Evolutionary conservation across 495 filamentous ascomycete species (phyloP), one percentile per base, ranked within the genome.

Genomic region (Jackrogersella multiformis): DNA sequence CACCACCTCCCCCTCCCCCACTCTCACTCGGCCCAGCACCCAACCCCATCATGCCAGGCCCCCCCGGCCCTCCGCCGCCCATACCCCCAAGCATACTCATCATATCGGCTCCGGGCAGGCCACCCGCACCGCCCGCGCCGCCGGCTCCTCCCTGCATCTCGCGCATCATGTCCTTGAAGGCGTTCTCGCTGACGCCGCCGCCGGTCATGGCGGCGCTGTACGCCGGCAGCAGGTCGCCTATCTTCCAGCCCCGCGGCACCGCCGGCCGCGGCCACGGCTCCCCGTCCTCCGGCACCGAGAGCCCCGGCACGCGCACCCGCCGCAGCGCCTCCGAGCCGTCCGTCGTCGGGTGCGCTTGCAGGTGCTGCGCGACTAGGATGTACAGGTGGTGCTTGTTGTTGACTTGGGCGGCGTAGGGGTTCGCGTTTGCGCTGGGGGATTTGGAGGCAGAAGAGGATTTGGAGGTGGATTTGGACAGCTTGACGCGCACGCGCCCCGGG

Each of bases 131-230:
- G 0, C 66, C 81, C n/a, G n/a, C n/a, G 78, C 79, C 78, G 3
- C 78, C 79, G 0, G 66, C 84, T 15, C 81, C 82, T 70, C 83
- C 83, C 12, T 88, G 88, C 93, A 97, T 96, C 81, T 96, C 93
- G 41, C 86, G 87, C 94, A 99, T 97, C 82, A 97, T 97, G 63
- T 99, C 94, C 82, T 95, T 94, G 68, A 99, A 87, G 23, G 97
- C 90, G 69, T 99, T 96, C 74, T 99, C 95, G 64, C 90, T 96
- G 6, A 99, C 93, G 20, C 95, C 95, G 20, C 96, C 94, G 2
- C 95, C 95, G 51, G 89, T 96, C 77, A 98, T 83, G 10, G 93
- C 95, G 0, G 94, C 88, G 20, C 88, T 91, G 68, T 97, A 93
- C 65, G 94, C 85, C 24, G 95, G 95, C 57, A 99, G 67, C 54